A percentile compares a stretch with the other conserved stretches of the same genome.
These are phyloP conservation scores for Parastagonospora avenae DNA, from an alignment of 2,329 filamentous ascomycete genomes.

Conservation along the genomic window DNA sequence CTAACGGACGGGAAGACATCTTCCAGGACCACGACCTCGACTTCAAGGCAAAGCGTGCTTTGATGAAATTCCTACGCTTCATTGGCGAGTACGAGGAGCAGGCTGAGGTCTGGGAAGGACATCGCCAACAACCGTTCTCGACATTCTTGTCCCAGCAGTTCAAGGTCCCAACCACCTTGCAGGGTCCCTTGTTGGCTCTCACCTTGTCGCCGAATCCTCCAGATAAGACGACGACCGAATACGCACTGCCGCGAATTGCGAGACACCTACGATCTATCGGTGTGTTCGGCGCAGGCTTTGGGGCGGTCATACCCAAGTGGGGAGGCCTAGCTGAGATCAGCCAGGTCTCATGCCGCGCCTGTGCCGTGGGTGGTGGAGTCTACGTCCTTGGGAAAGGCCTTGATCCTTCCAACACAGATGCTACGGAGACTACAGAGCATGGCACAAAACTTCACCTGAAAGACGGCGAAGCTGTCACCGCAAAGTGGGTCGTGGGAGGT, in stretches of 20 bases:
- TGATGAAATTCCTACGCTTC: slow-evolving; percentile 95
- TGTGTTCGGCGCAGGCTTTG: slow-evolving; percentile 85
- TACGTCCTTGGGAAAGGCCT: slow-evolving; percentile 83
- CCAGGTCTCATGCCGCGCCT: slow-evolving; percentile 88
- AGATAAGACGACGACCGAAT: slow-evolving; percentile 64
- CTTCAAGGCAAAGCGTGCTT: slow-evolving; percentile 76
- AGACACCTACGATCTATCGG: slow-evolving; percentile 86
- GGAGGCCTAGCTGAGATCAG: slow-evolving; percentile 86
- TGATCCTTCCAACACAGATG: slow-evolving; percentile 16
- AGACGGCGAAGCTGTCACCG: slow-evolving; percentile 62
- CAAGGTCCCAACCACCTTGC: slow-evolving; percentile 66
- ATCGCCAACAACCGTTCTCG: slow-evolving; percentile 61
- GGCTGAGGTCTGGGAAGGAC: slow-evolving; percentile 62
- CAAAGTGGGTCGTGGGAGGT: slow-evolving; percentile 60
- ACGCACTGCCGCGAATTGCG: slow-evolving; percentile 74
- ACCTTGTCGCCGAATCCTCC: slow-evolving; percentile 70
- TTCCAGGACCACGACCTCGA: slow-evolving; percentile 79
- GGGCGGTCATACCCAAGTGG: slow-evolving; percentile 90
- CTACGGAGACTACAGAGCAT: slow-evolving; percentile 7
- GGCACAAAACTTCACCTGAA: slow-evolving; percentile 58
- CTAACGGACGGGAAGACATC: slow-evolving; percentile 88
- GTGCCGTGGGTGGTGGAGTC: slow-evolving; percentile 86
- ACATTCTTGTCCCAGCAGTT: slow-evolving; percentile 63
- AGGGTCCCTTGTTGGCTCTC: slow-evolving; percentile 69
- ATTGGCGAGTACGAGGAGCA: slow-evolving; percentile 73